These are phyloP conservation scores for Crithidia acanthocephali DNA, from an alignment of 208 protist species.

Conservation along the genomic window DNA sequence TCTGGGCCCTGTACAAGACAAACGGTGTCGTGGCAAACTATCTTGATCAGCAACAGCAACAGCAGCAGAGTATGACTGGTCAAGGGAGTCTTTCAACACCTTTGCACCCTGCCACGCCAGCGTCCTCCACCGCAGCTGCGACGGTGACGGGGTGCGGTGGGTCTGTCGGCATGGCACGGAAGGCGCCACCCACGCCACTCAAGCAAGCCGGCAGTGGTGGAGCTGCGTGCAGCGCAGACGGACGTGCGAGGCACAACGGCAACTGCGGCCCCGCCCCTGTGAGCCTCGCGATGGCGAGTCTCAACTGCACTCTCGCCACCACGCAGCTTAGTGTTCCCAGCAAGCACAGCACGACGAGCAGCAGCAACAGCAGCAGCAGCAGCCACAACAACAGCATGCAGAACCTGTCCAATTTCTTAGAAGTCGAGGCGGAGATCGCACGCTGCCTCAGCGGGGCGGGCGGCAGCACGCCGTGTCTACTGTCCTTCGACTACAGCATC, in stretches of 20 bases:
- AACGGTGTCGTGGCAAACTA: slow-evolving; percentile 19
- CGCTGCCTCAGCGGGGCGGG: slow-evolving; percentile 14
- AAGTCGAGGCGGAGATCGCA: slow-evolving; percentile 11
- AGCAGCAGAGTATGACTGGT: no score
- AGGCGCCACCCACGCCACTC: neutral
- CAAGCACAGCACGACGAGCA: neutral
- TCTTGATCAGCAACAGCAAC: neutral
- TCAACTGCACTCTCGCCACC: neutral
- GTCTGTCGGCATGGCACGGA: neutral
- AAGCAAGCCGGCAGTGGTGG: neutral
- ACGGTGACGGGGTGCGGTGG: neutral
- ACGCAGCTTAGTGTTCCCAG: neutral
- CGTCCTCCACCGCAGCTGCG: neutral
- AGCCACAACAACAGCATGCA: neutral
- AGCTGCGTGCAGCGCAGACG: no score
- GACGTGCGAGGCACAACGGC: no score
- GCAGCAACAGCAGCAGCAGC: neutral
- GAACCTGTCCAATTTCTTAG: no score
- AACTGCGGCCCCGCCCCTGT: no score
- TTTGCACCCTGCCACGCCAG: neutral
- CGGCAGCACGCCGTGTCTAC: slow-evolving; percentile 12
- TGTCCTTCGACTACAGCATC: slow-evolving; percentile 18
- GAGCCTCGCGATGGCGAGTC: no score
- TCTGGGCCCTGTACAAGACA: slow-evolving; percentile 14
- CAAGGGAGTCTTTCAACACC: no score